These are phyloP conservation scores for Nevesoporus exiguus DNA, from an alignment of 768 basidiomycete species.

Conservation along the genomic window DNA sequence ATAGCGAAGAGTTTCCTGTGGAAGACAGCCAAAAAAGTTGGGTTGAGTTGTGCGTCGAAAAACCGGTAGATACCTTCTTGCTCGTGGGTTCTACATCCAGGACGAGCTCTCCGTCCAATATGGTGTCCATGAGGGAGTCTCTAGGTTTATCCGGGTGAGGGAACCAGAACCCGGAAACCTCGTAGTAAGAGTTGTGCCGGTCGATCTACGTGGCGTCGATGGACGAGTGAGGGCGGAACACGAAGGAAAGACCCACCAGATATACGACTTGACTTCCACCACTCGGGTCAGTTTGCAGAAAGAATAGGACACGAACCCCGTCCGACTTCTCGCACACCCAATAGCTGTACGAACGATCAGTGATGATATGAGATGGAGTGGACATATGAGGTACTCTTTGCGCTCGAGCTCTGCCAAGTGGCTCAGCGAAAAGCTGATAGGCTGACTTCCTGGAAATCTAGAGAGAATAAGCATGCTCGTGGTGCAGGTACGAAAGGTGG, in stretches of 20 bases:
- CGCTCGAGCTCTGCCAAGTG: conserved; percentile 76
- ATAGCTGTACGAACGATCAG: conserved; percentile 52
- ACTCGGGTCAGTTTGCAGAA: conserved; percentile 60
- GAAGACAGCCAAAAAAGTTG: background rate
- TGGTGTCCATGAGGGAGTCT: conserved; percentile 67
- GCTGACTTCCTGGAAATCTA: conserved; percentile 95
- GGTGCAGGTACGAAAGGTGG: background rate
- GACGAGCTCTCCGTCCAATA: conserved; percentile 94
- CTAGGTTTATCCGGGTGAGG: conserved; percentile 79
- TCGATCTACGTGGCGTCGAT: conserved; percentile 64
- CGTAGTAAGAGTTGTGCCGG: conserved; percentile 84
- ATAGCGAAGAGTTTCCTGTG: conserved; percentile 75
- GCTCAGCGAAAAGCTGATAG: conserved; percentile 76
- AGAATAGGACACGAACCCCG: conserved; percentile 84
- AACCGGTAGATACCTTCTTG: conserved; percentile 48
- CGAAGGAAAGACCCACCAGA: conserved; percentile 53
- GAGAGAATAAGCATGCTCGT: conserved; percentile 4
- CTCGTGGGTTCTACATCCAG: conserved; percentile 81
- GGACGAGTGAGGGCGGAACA: background rate
- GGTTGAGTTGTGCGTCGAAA: background rate
- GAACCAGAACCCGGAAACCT: conserved; percentile 76
- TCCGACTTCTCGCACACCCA: conserved; percentile 99
- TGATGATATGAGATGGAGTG: background rate
- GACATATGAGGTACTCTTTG: conserved; percentile 58
- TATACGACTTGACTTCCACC: conserved; percentile 59